Percentiles rank a stretch among this genome's conserved stretches.
Evolutionary conservation across 176 grass and related monocot genomes (phyloP).

Genomic region (Poa annua): DNA sequence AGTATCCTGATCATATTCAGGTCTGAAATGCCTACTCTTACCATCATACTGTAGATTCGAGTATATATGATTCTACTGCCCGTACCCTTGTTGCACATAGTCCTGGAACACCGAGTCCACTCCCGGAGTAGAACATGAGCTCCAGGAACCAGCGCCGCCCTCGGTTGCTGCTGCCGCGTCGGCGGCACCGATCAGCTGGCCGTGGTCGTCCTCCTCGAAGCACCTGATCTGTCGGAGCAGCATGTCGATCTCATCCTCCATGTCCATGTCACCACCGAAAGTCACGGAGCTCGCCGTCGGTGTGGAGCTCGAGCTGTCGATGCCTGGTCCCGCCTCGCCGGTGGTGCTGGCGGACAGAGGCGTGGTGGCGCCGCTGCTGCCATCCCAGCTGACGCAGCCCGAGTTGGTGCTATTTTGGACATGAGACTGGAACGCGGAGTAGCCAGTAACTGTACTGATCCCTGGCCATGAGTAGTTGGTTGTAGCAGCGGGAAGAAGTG

Average conservation of each 20-base stretch:
- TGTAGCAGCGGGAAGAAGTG: constrained; percentile 27
- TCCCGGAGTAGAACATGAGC: constrained; percentile 49
- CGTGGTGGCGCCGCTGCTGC: constrained; percentile 22
- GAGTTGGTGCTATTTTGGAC: constrained; percentile 26
- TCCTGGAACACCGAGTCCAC: constrained; percentile 53
- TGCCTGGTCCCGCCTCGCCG: constrained; percentile 6
- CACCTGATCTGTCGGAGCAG: constrained; percentile 53
- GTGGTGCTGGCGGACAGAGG: constrained; percentile 23
- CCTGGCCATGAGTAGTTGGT: constrained; percentile 25
- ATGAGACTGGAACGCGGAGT: constrained; percentile 38
- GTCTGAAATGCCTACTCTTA: constrained; percentile 11
- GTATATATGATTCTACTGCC: constrained; percentile 4
- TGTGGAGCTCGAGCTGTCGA: constrained; percentile 63
- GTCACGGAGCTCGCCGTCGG: constrained; percentile 42
- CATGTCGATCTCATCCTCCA: constrained; percentile 60
- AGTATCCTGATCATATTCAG: constrained; percentile 7
- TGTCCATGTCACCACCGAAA: constrained; percentile 41
- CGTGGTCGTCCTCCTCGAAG: constrained; percentile 14
- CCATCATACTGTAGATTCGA: background rate
- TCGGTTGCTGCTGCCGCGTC: background rate
- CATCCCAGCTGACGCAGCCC: background rate
- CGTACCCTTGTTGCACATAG: constrained; percentile 42
- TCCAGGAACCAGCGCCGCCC: constrained; percentile 42
- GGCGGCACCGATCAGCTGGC: background rate
- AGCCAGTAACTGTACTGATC: background rate